Evolutionary conservation across 108 stramenopile genomes (phyloP).

Genomic region (Cyclotella cryptica): DNA sequence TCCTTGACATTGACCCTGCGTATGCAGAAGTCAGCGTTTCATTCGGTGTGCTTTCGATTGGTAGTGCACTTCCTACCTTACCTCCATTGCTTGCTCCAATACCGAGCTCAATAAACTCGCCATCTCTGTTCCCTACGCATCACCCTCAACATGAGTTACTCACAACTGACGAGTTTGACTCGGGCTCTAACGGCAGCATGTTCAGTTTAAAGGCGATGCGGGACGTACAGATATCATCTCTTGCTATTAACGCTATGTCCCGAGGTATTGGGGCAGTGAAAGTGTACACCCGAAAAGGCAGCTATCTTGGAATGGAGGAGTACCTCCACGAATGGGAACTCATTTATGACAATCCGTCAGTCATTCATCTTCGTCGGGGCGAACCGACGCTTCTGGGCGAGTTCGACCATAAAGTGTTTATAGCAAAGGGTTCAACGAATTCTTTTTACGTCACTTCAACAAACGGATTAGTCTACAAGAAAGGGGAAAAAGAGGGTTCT

Average conservation of each 20-base stretch:
- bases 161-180: conserved; percentile 26
- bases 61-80: too few species aligned
- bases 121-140: conserved; percentile 4
- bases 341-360: conserved; percentile 17
- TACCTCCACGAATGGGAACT: conserved; percentile 22
- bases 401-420: not conserved
- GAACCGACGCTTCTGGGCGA: conserved; percentile 17
- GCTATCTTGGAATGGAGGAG: conserved; percentile 16
- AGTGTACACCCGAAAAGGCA: conserved; percentile 30
- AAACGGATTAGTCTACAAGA: conserved; percentile 20
- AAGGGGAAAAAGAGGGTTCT: conserved; percentile 10
- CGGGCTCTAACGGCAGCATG: conserved; percentile 27
- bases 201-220: conserved; percentile 25
- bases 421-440: conserved; percentile 12
- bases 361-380: conserved; percentile 27
- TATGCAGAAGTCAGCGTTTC: conserved; percentile 18
- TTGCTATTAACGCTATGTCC: conserved; percentile 19
- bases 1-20: conserved; percentile 7
- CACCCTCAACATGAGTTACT: not conserved
- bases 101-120: not conserved
- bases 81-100: not conserved
- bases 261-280: conserved; percentile 27
- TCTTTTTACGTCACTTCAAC: conserved; percentile 37
- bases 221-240: conserved; percentile 16
- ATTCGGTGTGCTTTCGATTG: conserved; percentile 5